Percentiles rank a stretch among this genome's conserved stretches.
These are phyloP conservation scores for Arthroderma uncinatum DNA, from an alignment of 2,329 filamentous ascomycete genomes.

Conservation along the genomic window DNA sequence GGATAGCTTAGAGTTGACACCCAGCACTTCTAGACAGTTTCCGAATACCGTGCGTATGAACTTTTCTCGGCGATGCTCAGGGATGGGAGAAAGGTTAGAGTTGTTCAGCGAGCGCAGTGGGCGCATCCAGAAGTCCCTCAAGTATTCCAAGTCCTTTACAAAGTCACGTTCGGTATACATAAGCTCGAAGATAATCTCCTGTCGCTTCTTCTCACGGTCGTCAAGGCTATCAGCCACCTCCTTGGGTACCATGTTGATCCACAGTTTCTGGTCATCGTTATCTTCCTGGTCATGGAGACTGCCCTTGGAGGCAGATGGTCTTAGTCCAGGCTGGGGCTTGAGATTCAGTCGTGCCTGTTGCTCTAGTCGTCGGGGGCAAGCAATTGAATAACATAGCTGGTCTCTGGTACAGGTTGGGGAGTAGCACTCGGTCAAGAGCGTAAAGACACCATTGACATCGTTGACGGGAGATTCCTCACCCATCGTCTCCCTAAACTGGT, in stretches of 20 bases:
- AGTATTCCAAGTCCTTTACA: constrained; percentile 94
- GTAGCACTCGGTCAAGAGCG: constrained; percentile 91
- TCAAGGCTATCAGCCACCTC: constrained; percentile 82
- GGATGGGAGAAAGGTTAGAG: constrained; percentile 64
- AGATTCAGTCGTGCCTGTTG: constrained; percentile 90
- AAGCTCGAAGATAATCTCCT: constrained; percentile 95
- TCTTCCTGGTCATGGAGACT: constrained; percentile 80
- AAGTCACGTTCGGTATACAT: constrained; percentile 99
- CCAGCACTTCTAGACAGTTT: constrained; percentile 90
- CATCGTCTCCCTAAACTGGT: constrained; percentile 89
- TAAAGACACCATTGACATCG: constrained; percentile 90
- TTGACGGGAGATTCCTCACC: constrained; percentile 59
- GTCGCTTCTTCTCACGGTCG: constrained; percentile 90
- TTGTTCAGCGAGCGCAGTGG: constrained; percentile 65
- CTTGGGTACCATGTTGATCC: constrained; percentile 97
- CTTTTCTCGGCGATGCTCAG: constrained; percentile 72
- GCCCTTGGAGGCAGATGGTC: constrained; percentile 55
- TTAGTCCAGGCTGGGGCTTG: constrained; percentile 81
- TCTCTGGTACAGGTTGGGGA: constrained; percentile 94
- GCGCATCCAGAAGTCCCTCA: constrained; percentile 97
- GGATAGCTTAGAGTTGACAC: constrained; percentile 79
- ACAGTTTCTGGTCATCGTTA: constrained; percentile 91
- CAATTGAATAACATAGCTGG: constrained; percentile 94
- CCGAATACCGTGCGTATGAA: constrained; percentile 92
- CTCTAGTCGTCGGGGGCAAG: constrained; percentile 82